These are phyloP conservation scores for Aspergillus heteromorphus DNA, from an alignment of 495 filamentous ascomycete species.

Conservation along the genomic window DNA sequence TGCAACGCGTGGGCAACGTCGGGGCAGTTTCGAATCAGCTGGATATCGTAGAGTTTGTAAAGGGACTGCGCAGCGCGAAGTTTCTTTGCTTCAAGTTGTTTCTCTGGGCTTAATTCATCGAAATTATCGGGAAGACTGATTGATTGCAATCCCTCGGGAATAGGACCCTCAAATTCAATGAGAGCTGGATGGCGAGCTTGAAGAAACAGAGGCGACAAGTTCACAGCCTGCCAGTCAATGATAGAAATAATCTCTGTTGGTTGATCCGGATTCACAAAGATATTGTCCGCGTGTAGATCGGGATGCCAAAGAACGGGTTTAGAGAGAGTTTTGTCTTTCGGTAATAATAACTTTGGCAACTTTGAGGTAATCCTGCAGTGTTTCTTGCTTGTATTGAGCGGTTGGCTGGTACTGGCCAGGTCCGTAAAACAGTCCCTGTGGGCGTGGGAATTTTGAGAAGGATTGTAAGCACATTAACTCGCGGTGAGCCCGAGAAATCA, in stretches of 20 bases:
- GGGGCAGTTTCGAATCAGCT: background rate
- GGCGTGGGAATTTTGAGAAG: background rate
- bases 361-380: background rate
- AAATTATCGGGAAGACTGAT: background rate
- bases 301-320: background rate
- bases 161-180: background rate
- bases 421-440: background rate
- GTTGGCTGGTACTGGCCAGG: background rate
- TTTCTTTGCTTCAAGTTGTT: background rate
- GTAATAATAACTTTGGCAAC: background rate
- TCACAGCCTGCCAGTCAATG: conserved; percentile 5
- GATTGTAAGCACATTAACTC: background rate
- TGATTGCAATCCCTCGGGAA: background rate
- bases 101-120: background rate
- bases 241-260: background rate
- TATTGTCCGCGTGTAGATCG: conserved; percentile 1
- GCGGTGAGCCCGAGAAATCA: background rate
- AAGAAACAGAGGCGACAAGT: background rate
- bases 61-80: background rate
- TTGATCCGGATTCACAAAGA: background rate
- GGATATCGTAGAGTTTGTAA: background rate
- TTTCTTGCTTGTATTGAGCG: background rate
- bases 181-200: background rate
- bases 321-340: background rate
- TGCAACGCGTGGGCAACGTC: background rate